Conservation (phyloP, 305 asterid genomes). For the Solanum aculeatissimum region DNA sequence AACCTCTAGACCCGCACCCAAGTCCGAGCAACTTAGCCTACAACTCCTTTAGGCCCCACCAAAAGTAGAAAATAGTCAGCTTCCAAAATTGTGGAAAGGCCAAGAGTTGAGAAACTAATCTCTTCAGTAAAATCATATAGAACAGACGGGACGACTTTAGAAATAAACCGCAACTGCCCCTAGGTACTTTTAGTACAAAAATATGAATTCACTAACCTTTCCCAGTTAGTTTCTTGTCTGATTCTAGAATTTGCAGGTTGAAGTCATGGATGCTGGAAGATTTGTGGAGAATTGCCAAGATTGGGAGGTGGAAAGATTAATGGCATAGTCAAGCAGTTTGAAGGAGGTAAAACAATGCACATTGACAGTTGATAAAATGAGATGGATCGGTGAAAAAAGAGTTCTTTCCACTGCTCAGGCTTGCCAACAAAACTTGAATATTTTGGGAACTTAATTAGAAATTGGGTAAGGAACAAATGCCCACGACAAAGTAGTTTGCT, state of each 20-base stretch:
- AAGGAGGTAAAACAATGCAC: not conserved
- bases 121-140: not conserved
- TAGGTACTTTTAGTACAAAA: not conserved
- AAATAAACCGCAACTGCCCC: not conserved
- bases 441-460: not conserved
- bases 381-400: not conserved
- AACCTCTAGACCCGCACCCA: too few relatives aligned
- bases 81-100: not conserved
- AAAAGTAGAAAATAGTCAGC: not conserved
- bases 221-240: not conserved
- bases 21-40: too few relatives aligned
- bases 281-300: not conserved
- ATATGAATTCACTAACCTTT: not conserved
- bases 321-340: not conserved
- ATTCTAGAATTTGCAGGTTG: not conserved
- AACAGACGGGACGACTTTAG: not conserved
- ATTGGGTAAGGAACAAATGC: not conserved
- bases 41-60: not conserved
- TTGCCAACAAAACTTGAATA: not conserved
- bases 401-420: not conserved
- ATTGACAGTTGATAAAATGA: not conserved
- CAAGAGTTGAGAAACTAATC: not conserved
- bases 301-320: not conserved
- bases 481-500: not conserved
- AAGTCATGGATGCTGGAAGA: not conserved